phyloP scores from a whole-genome alignment of 306 rosid genomes.

The Prosopis cineraria region DNA sequence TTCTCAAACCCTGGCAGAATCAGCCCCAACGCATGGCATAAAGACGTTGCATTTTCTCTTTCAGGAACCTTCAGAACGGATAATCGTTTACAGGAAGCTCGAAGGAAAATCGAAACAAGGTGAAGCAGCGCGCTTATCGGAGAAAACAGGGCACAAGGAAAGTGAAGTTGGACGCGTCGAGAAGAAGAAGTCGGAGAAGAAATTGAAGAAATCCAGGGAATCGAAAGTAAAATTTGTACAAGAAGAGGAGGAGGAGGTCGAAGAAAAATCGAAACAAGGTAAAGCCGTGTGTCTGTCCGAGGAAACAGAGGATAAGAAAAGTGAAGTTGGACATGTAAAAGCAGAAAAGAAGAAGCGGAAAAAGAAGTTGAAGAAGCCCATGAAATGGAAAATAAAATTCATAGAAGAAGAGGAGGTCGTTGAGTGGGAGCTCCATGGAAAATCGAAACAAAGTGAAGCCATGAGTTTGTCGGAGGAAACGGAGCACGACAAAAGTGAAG shows the following conservation, averaged over 20 bases:
- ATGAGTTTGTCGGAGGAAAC: background rate
- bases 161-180: background rate
- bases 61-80: constrained; percentile 40
- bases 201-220: background rate
- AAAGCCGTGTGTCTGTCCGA: too few relatives aligned
- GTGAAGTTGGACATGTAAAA: too few relatives aligned
- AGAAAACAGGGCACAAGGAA: background rate
- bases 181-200: background rate
- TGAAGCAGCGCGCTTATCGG: background rate
- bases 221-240: background rate
- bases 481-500: background rate
- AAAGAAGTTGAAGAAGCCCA: too few relatives aligned
- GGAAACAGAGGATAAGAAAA: too few relatives aligned
- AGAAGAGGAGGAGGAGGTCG: too few relatives aligned
- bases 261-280: too few relatives aligned
- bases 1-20: constrained; percentile 20
- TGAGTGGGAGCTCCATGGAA: background rate
- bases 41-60: constrained; percentile 51
- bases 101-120: background rate
- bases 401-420: too few relatives aligned
- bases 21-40: constrained; percentile 1
- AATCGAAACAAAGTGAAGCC: background rate
- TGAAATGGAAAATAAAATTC: too few relatives aligned
- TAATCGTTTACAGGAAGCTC: too few relatives aligned
- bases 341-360: too few relatives aligned